Conservation (phyloP, 805 yeast species). For the Isabelozyma heimii region DNA sequence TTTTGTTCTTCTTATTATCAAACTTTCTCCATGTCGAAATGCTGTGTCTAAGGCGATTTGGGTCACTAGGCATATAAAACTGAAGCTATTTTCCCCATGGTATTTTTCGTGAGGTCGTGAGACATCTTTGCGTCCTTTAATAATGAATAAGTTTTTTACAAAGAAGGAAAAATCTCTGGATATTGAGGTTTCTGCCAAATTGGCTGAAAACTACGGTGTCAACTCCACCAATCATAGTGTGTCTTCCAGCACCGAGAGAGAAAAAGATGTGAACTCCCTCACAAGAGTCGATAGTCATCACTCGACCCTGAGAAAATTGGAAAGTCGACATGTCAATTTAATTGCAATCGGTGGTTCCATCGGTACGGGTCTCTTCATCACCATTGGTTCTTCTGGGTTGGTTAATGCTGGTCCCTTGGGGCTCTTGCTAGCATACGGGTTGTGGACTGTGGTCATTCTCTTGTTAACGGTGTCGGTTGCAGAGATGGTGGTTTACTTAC, state of each 20-base stretch:
- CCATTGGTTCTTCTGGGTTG: constrained; percentile 30
- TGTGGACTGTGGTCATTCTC: constrained; percentile 32
- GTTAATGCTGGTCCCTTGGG: constrained; percentile 35
- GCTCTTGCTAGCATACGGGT: constrained; percentile 25
- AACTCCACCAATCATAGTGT: neutral
- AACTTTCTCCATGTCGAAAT: too few species aligned
- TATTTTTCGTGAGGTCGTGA: too few species aligned
- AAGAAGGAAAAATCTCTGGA: neutral
- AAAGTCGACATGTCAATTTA: constrained; percentile 34
- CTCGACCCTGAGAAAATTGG: constrained; percentile 8
- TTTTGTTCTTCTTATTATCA: too few species aligned
- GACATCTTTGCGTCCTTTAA: too few species aligned
- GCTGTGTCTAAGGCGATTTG: too few species aligned
- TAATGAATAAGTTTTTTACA: neutral
- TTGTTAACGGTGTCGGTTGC: constrained; percentile 34
- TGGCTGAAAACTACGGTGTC: neutral
- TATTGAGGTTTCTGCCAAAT: neutral
- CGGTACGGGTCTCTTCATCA: constrained; percentile 38
- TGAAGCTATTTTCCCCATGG: too few species aligned
- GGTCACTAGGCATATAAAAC: too few species aligned
- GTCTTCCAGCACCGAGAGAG: neutral
- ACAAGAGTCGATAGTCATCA: neutral
- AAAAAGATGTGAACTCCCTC: neutral
- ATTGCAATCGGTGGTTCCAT: constrained; percentile 42
- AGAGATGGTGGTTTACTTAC: constrained; percentile 37